Base-by-base conservation (phyloP, 176 grass and related monocot species). In the Oryza rufipogon region DNA sequence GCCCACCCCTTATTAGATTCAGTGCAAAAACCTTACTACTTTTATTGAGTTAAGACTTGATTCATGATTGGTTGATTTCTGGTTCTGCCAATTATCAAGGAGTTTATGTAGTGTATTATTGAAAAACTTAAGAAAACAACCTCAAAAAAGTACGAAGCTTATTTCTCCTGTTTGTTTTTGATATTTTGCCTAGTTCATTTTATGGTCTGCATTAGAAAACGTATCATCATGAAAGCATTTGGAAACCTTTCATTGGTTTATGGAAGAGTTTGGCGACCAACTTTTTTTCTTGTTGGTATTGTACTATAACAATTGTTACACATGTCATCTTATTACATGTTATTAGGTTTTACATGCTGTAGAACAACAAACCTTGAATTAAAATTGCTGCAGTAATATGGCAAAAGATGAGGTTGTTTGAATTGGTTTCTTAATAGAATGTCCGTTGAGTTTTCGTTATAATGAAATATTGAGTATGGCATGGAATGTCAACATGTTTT, bases 51-150 rank as follows among this genome's bases (percentile, higher is more conserved):
- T 22, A n/a, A 54, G 52, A 63, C 20, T 63, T 63, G 64, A 80
- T 76, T 34, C 33, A 60, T 80, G 64, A 52, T 66, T 80, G 66
- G 26, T 13, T 23, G 12, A 54, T 84, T 54, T 3, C 2, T 5
- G 20, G 66, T 23, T 74, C 19, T 75, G 25, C 42, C 5, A 22
- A 84, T 66, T 76, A 19, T 51, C 41, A 66, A 75, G 47, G 51
- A 84, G n/a, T 84, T 84, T 20, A 58, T 58, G 17, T 20, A 58
- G 51, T 54, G 16, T 54, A 19, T 54, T 54, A 54, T 54, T 0
- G 5, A 20, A 58, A 20, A 17, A 19, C 52, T 14, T 19, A 1
- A 58, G 17, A 58, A 52, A 52, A 52, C 47, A 49, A 48, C 15
- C 3, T 51, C 4, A 4, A 20, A 58, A 19, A 58, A 8, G 52